A percentile compares a stretch with the other conserved stretches of the same genome.
Conservation (phyloP, 257 asterid genomes). For the Jacaranda copaia region DNA sequence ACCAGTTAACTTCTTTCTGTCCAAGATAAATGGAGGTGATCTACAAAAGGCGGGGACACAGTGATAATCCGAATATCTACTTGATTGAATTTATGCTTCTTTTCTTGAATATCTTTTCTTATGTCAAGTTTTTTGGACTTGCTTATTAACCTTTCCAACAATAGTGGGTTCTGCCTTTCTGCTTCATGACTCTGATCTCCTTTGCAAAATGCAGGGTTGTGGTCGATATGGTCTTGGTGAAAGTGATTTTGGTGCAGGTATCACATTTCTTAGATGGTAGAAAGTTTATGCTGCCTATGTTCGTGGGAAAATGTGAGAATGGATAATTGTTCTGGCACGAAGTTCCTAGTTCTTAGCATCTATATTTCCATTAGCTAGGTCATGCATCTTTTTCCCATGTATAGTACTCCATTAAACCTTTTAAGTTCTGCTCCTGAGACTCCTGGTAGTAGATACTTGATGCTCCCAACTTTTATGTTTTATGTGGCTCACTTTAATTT, state of each 20-base stretch:
- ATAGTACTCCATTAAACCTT: background rate
- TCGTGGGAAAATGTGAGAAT: background rate
- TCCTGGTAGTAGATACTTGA: background rate
- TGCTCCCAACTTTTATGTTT: background rate
- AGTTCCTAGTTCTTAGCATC: background rate
- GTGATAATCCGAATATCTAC: background rate
- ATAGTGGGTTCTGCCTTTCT: background rate
- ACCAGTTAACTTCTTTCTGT: background rate
- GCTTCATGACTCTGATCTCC: constrained; percentile 1
- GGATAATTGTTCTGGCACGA: background rate
- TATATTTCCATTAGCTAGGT: background rate
- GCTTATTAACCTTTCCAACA: background rate
- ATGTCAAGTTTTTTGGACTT: background rate
- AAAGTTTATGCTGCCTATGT: constrained; percentile 8
- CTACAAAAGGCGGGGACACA: background rate
- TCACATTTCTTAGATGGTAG: background rate
- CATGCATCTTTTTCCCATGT: background rate
- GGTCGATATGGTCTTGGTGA: constrained; percentile 55
- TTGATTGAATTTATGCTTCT: constrained; percentile 1
- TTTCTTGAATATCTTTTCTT: background rate
- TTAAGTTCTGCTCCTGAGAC: background rate
- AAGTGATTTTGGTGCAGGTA: constrained; percentile 59
- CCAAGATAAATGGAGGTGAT: constrained; percentile 18
- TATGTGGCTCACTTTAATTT: background rate
- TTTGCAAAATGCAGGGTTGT: constrained; percentile 53